Evolutionary conservation across 495 filamentous ascomycete genomes (phyloP).

Genomic region (Daldinia concentrica): DNA sequence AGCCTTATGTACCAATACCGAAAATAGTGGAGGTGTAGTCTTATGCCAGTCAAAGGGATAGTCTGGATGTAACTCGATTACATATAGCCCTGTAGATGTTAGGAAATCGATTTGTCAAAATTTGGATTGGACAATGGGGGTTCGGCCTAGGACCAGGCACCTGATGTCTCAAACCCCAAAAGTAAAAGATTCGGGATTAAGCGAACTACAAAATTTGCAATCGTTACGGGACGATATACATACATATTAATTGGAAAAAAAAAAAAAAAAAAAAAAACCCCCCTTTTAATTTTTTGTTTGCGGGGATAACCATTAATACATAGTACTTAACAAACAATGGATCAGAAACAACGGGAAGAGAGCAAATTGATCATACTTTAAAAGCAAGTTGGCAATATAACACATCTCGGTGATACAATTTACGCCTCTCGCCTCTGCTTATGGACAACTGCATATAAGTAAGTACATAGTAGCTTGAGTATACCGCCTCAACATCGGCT

Average conservation of each 20-base stretch:
- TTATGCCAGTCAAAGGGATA: too few species aligned
- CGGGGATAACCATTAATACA: neutral
- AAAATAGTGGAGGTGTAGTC: too few species aligned
- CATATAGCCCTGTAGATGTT: conserved; percentile 17
- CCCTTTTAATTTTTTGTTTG: neutral
- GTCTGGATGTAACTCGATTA: conserved; percentile 30
- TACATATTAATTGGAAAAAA: neutral
- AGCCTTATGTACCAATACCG: too few species aligned
- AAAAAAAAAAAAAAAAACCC: too few species aligned
- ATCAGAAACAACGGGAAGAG: neutral
- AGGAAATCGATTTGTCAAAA: conserved; percentile 34
- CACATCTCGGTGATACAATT: neutral
- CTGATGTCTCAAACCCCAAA: conserved; percentile 13
- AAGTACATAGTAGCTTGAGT: neutral
- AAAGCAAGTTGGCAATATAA: conserved; percentile 7
- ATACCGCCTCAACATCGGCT: neutral
- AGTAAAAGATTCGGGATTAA: neutral
- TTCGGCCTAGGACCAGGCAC: conserved; percentile 7
- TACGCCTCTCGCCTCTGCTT: neutral
- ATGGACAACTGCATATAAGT: neutral
- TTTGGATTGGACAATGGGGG: conserved; percentile 22
- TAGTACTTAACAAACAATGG: neutral
- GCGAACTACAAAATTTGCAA: neutral
- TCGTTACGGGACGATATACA: neutral
- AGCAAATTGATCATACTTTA: neutral